Evolutionary conservation across 1,139 yeast species (phyloP).

Genomic region (Diutina sp.): DNA sequence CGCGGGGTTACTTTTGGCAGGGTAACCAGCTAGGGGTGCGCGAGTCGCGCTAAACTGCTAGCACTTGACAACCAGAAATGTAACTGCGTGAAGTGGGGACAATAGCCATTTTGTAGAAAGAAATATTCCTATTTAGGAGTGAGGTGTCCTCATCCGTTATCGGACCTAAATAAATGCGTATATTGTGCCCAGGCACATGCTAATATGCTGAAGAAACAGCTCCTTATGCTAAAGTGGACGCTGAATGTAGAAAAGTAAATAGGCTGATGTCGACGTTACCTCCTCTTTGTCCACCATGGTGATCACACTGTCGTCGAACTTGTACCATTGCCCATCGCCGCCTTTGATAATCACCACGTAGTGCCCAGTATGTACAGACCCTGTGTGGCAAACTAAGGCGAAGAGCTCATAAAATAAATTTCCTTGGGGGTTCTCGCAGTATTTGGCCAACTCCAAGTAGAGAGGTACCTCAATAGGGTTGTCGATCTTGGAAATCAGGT

Average conservation of each 20-base stretch:
- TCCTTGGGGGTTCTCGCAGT: constrained; percentile 24
- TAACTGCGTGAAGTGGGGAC: background rate
- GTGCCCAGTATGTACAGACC: constrained; percentile 92
- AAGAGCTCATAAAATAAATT: constrained; percentile 58
- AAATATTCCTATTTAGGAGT: background rate
- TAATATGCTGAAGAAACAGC: background rate
- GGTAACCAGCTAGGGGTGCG: background rate
- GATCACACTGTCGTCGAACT: constrained; percentile 85
- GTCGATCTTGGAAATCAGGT: constrained; percentile 62
- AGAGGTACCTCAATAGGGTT: constrained; percentile 62
- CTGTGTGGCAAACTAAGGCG: constrained; percentile 81
- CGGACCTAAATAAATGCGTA: background rate
- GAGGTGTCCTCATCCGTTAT: background rate
- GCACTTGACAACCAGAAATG: background rate
- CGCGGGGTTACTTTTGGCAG: background rate
- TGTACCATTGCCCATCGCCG: constrained; percentile 69
- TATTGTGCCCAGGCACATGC: background rate
- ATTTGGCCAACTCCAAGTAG: constrained; percentile 56
- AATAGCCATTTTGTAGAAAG: background rate
- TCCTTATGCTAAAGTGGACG: background rate
- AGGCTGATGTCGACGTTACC: constrained; percentile 62
- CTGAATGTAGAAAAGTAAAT: constrained; percentile 58
- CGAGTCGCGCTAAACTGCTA: background rate
- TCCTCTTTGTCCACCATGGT: constrained; percentile 50
- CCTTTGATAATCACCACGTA: constrained; percentile 71